Evolutionary conservation across 345 rosid genomes (phyloP).

Genomic region (Euphorbia lathyris): DNA sequence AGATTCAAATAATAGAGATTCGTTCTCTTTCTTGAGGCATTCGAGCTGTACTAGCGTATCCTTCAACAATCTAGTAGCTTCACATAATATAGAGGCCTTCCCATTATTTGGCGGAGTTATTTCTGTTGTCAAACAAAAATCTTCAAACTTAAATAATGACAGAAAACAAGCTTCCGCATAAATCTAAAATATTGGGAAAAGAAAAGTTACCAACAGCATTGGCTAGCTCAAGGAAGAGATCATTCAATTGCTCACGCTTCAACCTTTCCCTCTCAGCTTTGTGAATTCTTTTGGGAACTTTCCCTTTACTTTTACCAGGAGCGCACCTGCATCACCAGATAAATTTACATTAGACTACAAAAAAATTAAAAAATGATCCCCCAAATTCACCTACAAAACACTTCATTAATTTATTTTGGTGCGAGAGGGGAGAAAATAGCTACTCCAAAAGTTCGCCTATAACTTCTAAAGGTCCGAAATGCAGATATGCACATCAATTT

Average conservation of each 20-base stretch:
- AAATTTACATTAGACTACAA: neutral
- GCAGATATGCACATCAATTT: neutral
- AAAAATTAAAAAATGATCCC: neutral
- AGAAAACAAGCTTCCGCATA: neutral
- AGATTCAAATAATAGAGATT: constrained; percentile 68
- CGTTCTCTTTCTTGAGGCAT: constrained; percentile 64
- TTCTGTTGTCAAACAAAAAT: constrained; percentile 44
- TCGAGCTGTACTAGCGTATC: constrained; percentile 71
- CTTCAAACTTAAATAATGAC: constrained; percentile 7
- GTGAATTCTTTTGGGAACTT: constrained; percentile 73
- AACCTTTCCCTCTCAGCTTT: constrained; percentile 90
- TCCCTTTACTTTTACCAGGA: constrained; percentile 42
- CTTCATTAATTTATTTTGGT: neutral
- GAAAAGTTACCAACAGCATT: constrained; percentile 58
- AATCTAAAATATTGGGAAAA: neutral
- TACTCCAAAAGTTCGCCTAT: neutral
- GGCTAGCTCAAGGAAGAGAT: constrained; percentile 75
- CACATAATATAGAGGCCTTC: constrained; percentile 67
- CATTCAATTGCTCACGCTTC: constrained; percentile 95
- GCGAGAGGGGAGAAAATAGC: neutral
- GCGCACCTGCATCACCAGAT: constrained; percentile 37
- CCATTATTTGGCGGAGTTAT: constrained; percentile 64
- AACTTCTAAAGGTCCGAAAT: neutral
- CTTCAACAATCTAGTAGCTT: constrained; percentile 73
- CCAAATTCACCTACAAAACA: neutral